Evolutionary conservation across 352 stramenopile genomes (phyloP).

Genomic region (Phytopythium sindhum): DNA sequence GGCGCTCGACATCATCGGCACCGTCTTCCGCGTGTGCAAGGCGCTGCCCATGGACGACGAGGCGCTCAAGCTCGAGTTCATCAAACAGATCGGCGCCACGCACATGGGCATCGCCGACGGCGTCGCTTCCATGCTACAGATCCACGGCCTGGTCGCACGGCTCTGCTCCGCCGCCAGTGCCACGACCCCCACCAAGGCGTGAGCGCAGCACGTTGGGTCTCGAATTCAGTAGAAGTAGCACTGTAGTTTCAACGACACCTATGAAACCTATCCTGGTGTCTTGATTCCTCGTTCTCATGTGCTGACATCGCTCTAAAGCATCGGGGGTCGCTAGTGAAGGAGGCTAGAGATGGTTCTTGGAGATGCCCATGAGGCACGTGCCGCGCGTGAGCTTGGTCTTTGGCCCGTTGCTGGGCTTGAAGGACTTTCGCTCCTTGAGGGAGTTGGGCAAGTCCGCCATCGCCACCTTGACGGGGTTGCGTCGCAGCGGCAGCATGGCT

Average conservation of each 20-base stretch:
- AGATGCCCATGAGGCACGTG: slow-evolving; percentile 73
- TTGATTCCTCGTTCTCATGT: background rate
- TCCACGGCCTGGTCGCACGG: slow-evolving; percentile 91
- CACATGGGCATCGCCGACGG: slow-evolving; percentile 96
- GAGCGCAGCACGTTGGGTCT: slow-evolving; percentile 3
- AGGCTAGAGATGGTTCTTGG: slow-evolving; percentile 71
- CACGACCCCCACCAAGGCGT: slow-evolving; percentile 22
- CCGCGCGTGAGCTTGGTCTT: slow-evolving; percentile 75
- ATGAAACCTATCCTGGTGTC: background rate
- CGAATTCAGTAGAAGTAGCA: background rate
- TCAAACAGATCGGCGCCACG: slow-evolving; percentile 85
- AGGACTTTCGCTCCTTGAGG: slow-evolving; percentile 67
- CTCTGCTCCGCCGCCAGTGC: slow-evolving; percentile 46
- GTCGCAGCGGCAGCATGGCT: slow-evolving; percentile 64
- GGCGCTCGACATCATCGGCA: slow-evolving; percentile 97
- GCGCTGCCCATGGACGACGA: slow-evolving; percentile 74
- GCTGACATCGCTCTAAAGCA: background rate
- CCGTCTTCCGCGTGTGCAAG: slow-evolving; percentile 96
- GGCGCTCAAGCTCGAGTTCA: slow-evolving; percentile 86
- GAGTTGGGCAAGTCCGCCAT: slow-evolving; percentile 52
- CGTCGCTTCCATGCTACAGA: slow-evolving; percentile 90
- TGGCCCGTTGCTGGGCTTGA: slow-evolving; percentile 53
- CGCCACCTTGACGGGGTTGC: slow-evolving; percentile 67
- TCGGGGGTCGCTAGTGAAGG: background rate
- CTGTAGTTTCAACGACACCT: background rate